phyloP scores from a whole-genome alignment of 345 rosid species.

The Corymbia maculata region DNA sequence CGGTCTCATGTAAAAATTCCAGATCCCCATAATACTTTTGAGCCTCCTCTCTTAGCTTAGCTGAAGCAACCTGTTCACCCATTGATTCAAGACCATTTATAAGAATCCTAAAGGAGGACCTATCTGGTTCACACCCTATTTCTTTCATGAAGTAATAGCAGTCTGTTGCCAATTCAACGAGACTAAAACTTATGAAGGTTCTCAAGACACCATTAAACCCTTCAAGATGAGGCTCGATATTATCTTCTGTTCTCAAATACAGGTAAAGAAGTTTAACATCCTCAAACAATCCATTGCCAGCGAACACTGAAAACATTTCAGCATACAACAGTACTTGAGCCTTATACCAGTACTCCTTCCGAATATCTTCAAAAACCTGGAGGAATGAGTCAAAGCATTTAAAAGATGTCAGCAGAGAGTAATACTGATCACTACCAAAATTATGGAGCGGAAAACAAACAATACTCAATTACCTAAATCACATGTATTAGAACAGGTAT shows the following conservation, averaged over 20 bases:
- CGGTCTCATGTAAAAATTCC: conserved; percentile 32
- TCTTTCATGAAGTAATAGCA: conserved; percentile 55
- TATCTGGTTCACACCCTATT: conserved; percentile 59
- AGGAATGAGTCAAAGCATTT: background rate
- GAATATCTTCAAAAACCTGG: conserved; percentile 68
- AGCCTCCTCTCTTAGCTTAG: conserved; percentile 50
- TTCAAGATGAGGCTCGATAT: conserved; percentile 41
- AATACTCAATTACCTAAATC: fast-evolving
- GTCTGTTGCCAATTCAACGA: conserved; percentile 35
- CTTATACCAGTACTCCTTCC: conserved; percentile 67
- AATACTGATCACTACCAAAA: background rate
- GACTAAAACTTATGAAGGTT: conserved; percentile 32
- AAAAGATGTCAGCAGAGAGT: background rate
- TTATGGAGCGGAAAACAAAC: fast-evolving
- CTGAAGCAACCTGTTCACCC: conserved; percentile 31
- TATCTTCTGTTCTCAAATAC: conserved; percentile 29
- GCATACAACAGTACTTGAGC: conserved; percentile 47
- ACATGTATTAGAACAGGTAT: background rate
- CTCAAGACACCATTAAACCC: conserved; percentile 39
- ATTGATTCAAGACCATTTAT: conserved; percentile 48
- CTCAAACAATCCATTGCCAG: conserved; percentile 35
- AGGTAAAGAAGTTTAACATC: conserved; percentile 30
- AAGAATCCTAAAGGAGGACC: conserved; percentile 40
- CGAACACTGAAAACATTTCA: conserved; percentile 46
- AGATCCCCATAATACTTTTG: conserved; percentile 43